Percentiles rank a stretch among this genome's conserved stretches.
phyloP scores from a whole-genome alignment of 768 basidiomycete species.

The Melanogaster broomeanus region DNA sequence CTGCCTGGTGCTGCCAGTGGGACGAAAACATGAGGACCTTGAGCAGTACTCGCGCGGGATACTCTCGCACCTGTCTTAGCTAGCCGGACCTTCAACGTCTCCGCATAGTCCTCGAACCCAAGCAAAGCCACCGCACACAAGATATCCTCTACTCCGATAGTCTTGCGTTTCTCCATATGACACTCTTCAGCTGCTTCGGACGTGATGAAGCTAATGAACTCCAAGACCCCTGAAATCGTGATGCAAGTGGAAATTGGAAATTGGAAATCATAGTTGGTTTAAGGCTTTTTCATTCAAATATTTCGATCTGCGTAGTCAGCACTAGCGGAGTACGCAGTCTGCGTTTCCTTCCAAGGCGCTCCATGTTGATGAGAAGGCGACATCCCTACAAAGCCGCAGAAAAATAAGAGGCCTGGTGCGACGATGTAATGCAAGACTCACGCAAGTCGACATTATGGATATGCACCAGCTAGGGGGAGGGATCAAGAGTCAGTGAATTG shows the following conservation, averaged over 20 bases:
- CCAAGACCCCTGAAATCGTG: too few species aligned
- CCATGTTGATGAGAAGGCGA: constrained; percentile 10
- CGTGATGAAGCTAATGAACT: constrained; percentile 98
- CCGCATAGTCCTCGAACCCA: constrained; percentile 94
- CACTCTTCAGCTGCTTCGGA: constrained; percentile 96
- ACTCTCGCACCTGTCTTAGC: constrained; percentile 68
- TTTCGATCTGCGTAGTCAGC: not conserved
- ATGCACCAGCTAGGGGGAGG: not conserved
- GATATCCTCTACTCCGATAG: constrained; percentile 97
- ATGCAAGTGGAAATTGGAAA: too few species aligned
- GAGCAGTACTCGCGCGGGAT: not conserved
- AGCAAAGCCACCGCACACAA: constrained; percentile 88
- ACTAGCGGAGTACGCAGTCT: not conserved
- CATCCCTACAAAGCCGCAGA: constrained; percentile 1
- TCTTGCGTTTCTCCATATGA: constrained; percentile 93
- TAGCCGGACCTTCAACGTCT: constrained; percentile 89
- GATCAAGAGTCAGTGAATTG: not conserved
- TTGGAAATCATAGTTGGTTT: too few species aligned
- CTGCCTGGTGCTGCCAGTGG: constrained; percentile 26
- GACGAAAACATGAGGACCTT: not conserved
- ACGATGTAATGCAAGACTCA: not conserved
- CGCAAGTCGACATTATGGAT: constrained; percentile 1
- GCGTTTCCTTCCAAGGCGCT: not conserved
- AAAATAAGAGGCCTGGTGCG: not conserved
- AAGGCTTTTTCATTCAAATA: too few species aligned